phyloP scores from a whole-genome alignment of 1,284 basidiomycete genomes.

The Puccinia hordei region DNA sequence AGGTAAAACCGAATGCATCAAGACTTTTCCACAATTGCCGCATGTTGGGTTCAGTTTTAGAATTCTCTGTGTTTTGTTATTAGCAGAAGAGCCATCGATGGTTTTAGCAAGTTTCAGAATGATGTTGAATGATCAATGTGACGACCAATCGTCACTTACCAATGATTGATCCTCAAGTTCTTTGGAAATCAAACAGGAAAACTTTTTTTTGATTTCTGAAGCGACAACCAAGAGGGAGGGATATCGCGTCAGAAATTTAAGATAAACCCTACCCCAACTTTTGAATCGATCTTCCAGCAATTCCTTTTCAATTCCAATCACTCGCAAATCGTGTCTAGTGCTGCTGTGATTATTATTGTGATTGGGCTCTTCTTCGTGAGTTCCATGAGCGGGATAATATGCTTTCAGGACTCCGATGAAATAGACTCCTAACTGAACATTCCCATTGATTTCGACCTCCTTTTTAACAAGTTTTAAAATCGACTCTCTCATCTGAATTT shows the following conservation, averaged over 20 bases:
- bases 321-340: neutral
- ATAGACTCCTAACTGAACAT: slow-evolving; percentile 37
- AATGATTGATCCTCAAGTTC: slow-evolving; percentile 37
- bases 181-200: slow-evolving; percentile 19
- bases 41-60: slow-evolving; percentile 30
- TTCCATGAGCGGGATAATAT: slow-evolving; percentile 17
- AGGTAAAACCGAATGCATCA: slow-evolving; percentile 19
- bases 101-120: neutral
- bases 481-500: slow-evolving; percentile 44
- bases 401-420: slow-evolving; percentile 33
- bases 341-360: neutral
- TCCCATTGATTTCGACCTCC: slow-evolving; percentile 35
- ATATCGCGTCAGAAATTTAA: slow-evolving; percentile 14
- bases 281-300: slow-evolving; percentile 38
- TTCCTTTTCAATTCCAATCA: slow-evolving; percentile 29
- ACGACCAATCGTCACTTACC: slow-evolving; percentile 13
- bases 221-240: slow-evolving; percentile 7
- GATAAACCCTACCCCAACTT: slow-evolving; percentile 26
- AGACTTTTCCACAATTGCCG: slow-evolving; percentile 32
- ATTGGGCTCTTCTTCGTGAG: slow-evolving; percentile 23
- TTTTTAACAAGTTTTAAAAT: slow-evolving; percentile 26
- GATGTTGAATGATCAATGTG: neutral
- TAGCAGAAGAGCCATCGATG: neutral
- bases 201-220: slow-evolving; percentile 29
- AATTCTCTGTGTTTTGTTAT: slow-evolving; percentile 20